Conservation (phyloP, 495 filamentous ascomycete genomes). For the Letharia lupina region DNA sequence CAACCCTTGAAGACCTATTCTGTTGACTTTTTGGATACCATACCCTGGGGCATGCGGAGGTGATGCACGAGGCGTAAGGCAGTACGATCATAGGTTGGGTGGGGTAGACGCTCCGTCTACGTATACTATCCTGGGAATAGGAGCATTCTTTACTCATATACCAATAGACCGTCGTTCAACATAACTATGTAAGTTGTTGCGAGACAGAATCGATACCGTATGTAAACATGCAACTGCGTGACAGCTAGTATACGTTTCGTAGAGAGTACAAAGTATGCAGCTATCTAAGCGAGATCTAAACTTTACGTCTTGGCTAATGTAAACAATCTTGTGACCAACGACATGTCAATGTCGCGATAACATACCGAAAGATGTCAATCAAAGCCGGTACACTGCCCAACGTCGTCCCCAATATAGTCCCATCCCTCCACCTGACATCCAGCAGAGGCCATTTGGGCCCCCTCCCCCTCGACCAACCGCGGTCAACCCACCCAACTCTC, state of each 20-base stretch:
- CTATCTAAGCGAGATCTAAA: not conserved
- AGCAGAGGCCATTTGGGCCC: constrained; percentile 61
- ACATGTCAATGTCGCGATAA: not conserved
- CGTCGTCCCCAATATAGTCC: not conserved
- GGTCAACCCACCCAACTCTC: constrained; percentile 87
- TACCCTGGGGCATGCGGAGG: not conserved
- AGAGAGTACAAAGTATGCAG: not conserved
- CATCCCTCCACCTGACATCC: not conserved
- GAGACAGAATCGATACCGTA: not conserved
- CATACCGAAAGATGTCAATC: not conserved
- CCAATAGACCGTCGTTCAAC: not conserved
- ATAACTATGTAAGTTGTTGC: not conserved
- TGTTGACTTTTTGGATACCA: not conserved
- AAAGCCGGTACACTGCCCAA: not conserved
- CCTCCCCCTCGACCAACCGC: constrained; percentile 73
- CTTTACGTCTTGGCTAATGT: not conserved
- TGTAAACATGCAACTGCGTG: not conserved
- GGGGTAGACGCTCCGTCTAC: not conserved
- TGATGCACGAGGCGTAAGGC: not conserved
- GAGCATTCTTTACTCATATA: not conserved
- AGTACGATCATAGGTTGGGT: not conserved
- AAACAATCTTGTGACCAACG: not conserved
- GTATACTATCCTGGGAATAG: not conserved
- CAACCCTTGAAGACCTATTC: not conserved
- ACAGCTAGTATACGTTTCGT: not conserved